These are phyloP conservation scores for Xylaria longipes DNA, from an alignment of 495 filamentous ascomycete genomes.

Conservation along the genomic window DNA sequence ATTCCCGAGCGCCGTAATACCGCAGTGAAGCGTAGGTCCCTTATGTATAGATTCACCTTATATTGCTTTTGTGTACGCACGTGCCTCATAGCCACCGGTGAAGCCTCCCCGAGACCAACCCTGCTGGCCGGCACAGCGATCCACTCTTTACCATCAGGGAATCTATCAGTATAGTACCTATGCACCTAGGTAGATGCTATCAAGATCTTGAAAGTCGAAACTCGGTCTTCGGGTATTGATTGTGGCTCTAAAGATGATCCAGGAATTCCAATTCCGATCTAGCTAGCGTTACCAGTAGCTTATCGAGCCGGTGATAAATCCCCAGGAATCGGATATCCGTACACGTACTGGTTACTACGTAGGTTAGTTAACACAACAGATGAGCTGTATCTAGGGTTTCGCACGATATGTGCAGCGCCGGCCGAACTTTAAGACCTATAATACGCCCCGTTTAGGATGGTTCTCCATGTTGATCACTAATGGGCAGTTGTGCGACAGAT, in stretches of 20 bases:
- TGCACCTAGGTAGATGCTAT: too few species aligned
- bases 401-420: background rate
- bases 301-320: background rate
- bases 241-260: background rate
- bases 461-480: too few species aligned
- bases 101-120: slow-evolving; percentile 8
- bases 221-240: background rate
- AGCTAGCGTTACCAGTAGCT: background rate
- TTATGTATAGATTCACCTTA: background rate
- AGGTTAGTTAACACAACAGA: too few species aligned
- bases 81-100: background rate
- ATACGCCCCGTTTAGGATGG: background rate
- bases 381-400: too few species aligned
- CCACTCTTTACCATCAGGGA: background rate
- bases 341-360: too few species aligned
- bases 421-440: background rate
- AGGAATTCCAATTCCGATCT: background rate
- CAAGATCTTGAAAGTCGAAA: background rate
- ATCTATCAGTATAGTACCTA: background rate
- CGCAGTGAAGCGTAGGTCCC: background rate
- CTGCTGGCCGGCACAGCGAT: slow-evolving; percentile 5
- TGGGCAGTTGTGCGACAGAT: background rate
- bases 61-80: background rate
- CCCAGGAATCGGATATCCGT: too few species aligned
- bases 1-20: background rate